phyloP scores from a whole-genome alignment of 169 alveolate species.

The Cryptosporidium tyzzeri region DNA sequence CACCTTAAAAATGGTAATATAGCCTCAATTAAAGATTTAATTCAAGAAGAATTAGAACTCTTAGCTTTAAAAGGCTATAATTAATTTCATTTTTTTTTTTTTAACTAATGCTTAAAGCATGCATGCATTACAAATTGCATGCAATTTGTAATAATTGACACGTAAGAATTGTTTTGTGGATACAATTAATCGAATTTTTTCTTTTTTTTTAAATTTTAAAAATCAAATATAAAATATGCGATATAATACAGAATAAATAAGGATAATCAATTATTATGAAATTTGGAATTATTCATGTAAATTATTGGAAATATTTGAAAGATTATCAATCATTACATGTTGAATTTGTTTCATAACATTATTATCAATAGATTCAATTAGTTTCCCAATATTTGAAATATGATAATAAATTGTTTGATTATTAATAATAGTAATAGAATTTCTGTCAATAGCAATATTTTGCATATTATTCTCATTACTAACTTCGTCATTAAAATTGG shows the following conservation, averaged over 20 bases:
- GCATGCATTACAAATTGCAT: background rate
- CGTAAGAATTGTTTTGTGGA: background rate
- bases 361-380: conserved; percentile 50
- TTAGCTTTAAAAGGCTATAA: conserved; percentile 49
- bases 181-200: too few species aligned
- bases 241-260: background rate
- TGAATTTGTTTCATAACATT: conserved; percentile 37
- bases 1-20: conserved; percentile 43
- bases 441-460: conserved; percentile 36
- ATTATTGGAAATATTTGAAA: conserved; percentile 29
- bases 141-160: background rate
- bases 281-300: background rate
- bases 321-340: conserved; percentile 53
- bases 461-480: background rate
- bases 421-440: conserved; percentile 41
- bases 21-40: conserved; percentile 6
- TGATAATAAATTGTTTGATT: conserved; percentile 54
- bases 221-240: background rate
- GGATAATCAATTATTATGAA: background rate
- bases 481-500: background rate
- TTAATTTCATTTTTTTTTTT: background rate
- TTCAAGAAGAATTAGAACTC: conserved; percentile 46
- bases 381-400: conserved; percentile 33
- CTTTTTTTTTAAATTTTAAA: too few species aligned
- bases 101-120: background rate